Evolutionary conservation across 2,329 filamentous ascomycete genomes (phyloP), one percentile per base, ranked within the genome.

Genomic region (Penicillium vulpinum): DNA sequence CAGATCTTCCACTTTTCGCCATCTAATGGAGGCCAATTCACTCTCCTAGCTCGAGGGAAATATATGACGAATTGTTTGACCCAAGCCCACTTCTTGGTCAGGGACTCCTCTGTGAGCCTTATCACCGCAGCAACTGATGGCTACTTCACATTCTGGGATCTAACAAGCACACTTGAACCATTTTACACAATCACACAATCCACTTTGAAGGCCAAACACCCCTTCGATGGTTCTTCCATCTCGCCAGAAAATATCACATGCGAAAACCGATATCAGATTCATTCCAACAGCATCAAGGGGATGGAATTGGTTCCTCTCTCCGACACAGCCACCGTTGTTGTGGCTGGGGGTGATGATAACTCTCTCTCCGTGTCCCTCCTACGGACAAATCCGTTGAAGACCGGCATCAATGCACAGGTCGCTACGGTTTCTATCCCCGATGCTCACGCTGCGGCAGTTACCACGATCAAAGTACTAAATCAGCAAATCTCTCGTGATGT

Each of bases 301-400:
- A 70, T 83, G 56, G 69, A 76, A 4, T 51, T 74, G 5, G 57
- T 71, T 2, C 44, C 66, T 28, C 50, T 79, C 15, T 63, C 67
- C 18, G 60, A 69, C 29, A 65, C 63, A n/a, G 62, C 74, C 50
- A 64, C 77, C 62, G 62, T 89, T 0, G 69, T 96, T 18, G 72
- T 90, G 5, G 92, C 91, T 0, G 91, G 90, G 26, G 92, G 94
- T 22, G 94, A 99, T 66, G 94, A 97, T 73, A 94, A 94, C 60
- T 88, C 88, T 4, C 73, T 97, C 0, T 87, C 83, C 0, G 67
- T 90, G 11, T 83, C 82, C 0, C 69, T 81, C 31, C 64, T 81
- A 28, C 63, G 49, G 16, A 66, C 67, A 4, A 43, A 47, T 11
- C 29, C 51, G 29, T 47, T 61, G 7, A 26, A 47, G 5, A 16